phyloP scores from a whole-genome alignment of 352 stramenopile species.

The Chrysophaeum taylorii region DNA sequence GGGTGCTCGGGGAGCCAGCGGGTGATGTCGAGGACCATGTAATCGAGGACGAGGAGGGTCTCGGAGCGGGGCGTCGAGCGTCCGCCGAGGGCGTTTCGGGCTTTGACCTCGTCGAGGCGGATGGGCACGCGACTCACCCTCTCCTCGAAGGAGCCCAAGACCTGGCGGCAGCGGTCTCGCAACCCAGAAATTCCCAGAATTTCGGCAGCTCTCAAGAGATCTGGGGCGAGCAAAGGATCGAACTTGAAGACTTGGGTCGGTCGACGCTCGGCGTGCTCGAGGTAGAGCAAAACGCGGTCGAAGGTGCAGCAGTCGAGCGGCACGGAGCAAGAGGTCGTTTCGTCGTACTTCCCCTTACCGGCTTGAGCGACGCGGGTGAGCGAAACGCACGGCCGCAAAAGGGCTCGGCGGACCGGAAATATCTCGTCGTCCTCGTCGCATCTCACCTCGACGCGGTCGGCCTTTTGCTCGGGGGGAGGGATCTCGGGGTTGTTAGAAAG shows the following conservation, averaged over 20 bases:
- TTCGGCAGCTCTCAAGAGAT: slow-evolving; percentile 53
- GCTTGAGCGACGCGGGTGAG: slow-evolving; percentile 64
- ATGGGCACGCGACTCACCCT: slow-evolving; percentile 63
- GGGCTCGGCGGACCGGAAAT: slow-evolving; percentile 72
- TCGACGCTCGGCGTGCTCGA: slow-evolving; percentile 62
- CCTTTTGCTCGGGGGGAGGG: neutral
- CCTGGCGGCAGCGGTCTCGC: neutral
- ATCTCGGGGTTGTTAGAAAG: neutral
- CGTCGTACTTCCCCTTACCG: slow-evolving; percentile 30
- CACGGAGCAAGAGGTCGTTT: slow-evolving; percentile 38
- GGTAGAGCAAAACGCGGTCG: slow-evolving; percentile 68
- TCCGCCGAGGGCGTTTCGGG: slow-evolving; percentile 48
- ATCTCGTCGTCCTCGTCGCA: slow-evolving; percentile 63
- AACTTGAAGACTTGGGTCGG: slow-evolving; percentile 59
- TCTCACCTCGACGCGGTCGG: neutral
- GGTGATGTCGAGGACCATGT: slow-evolving; percentile 73
- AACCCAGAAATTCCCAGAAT: slow-evolving; percentile 41
- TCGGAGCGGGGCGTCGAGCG: slow-evolving; percentile 28
- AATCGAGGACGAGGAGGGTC: slow-evolving; percentile 67
- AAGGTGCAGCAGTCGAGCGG: slow-evolving; percentile 72
- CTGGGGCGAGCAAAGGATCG: slow-evolving; percentile 57
- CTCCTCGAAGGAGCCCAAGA: slow-evolving; percentile 53
- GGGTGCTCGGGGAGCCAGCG: slow-evolving; percentile 71
- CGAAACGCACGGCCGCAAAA: slow-evolving; percentile 71
- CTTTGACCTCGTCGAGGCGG: slow-evolving; percentile 59